Conservation (phyloP, 768 basidiomycete genomes). For the Mycena rosella region DNA sequence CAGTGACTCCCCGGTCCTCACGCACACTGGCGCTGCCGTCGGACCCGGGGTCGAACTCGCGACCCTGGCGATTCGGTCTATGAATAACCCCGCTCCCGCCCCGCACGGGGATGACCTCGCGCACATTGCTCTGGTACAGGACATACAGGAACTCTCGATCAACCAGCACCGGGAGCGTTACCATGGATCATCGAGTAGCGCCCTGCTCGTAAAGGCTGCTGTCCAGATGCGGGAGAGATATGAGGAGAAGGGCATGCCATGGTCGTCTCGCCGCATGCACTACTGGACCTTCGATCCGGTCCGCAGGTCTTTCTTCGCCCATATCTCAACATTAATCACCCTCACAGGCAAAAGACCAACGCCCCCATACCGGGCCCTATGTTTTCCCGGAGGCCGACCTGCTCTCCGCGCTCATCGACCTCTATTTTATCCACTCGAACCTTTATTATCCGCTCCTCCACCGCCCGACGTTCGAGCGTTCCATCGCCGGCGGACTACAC, state of each 20-base stretch:
- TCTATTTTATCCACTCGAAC: slow-evolving; percentile 76
- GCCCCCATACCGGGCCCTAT: slow-evolving; percentile 39
- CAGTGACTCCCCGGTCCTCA: too few species aligned
- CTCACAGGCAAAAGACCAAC: not conserved
- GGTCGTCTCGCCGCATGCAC: not conserved
- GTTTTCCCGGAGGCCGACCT: slow-evolving; percentile 68
- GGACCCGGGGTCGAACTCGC: slow-evolving; percentile 17
- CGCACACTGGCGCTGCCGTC: not conserved
- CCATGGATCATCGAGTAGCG: slow-evolving; percentile 70
- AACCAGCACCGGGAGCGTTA: slow-evolving; percentile 47
- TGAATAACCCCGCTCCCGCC: slow-evolving; percentile 4
- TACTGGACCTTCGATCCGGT: not conserved
- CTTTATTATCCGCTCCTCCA: slow-evolving; percentile 76
- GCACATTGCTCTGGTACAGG: slow-evolving; percentile 3
- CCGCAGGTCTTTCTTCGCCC: not conserved
- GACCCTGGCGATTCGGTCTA: slow-evolving; percentile 1
- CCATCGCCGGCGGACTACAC: slow-evolving; percentile 56
- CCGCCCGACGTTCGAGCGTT: slow-evolving; percentile 71
- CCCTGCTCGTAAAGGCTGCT: slow-evolving; percentile 68
- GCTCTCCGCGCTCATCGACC: slow-evolving; percentile 62
- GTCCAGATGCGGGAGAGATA: slow-evolving; percentile 38
- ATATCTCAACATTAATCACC: not conserved
- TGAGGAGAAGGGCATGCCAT: not conserved
- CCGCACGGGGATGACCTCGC: slow-evolving; percentile 21
- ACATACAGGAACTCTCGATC: not conserved